A percentile compares a stretch with the other conserved stretches of the same genome.
phyloP scores from a whole-genome alignment of 768 basidiomycete genomes.

The Lepiota venenata region DNA sequence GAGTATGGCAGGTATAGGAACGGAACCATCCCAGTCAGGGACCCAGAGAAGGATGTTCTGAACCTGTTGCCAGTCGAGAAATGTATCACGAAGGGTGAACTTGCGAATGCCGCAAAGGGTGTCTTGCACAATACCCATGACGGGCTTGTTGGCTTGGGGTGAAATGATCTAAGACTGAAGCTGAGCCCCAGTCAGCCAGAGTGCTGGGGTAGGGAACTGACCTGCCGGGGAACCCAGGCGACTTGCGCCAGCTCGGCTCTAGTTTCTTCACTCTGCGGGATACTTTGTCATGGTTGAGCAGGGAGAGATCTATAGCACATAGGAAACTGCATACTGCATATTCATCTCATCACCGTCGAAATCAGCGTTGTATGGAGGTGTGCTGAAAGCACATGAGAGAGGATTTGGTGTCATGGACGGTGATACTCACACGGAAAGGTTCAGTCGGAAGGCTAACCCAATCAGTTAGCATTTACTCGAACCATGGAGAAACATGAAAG shows the following conservation, averaged over 20 bases:
- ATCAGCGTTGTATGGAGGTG: constrained; percentile 98
- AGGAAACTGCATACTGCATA: constrained; percentile 83
- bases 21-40: constrained; percentile 92
- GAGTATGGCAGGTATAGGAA: constrained; percentile 91
- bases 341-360: constrained; percentile 99
- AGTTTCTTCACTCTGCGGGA: constrained; percentile 98
- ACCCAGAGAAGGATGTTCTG: constrained; percentile 99
- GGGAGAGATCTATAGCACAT: neutral
- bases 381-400: constrained; percentile 44
- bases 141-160: constrained; percentile 98
- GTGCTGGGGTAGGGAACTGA: constrained; percentile 25
- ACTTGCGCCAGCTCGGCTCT: constrained; percentile 97
- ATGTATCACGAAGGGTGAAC: constrained; percentile 92
- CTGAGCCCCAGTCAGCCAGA: neutral
- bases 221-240: constrained; percentile 97
- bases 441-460: constrained; percentile 84
- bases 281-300: constrained; percentile 41
- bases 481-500: neutral
- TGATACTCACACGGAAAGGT: constrained; percentile 88
- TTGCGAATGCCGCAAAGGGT: constrained; percentile 97
- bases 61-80: constrained; percentile 93
- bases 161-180: constrained; percentile 77
- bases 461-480: constrained; percentile 10
- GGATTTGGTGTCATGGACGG: constrained; percentile 16
- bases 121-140: constrained; percentile 99